A percentile compares a stretch with the other conserved stretches of the same genome.
phyloP scores from a whole-genome alignment of 805 yeast genomes.

The Myxozyma neotropica region DNA sequence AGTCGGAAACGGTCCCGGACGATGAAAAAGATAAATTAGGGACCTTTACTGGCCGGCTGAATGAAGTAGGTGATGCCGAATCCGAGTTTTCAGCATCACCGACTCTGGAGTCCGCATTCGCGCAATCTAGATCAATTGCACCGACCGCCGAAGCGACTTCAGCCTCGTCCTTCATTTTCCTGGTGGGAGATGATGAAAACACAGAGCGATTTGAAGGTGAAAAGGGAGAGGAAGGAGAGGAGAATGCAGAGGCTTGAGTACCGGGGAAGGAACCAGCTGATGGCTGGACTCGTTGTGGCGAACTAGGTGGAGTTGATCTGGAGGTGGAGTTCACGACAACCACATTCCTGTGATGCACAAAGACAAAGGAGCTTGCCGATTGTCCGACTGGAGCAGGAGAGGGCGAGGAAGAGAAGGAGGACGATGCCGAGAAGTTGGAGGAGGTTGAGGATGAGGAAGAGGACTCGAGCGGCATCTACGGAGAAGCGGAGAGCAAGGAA shows the following conservation, averaged over 20 bases:
- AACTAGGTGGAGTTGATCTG: slow-evolving; percentile 7
- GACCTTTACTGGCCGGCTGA: background rate
- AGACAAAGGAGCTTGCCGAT: slow-evolving; percentile 4
- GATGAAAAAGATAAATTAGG: slow-evolving; percentile 7
- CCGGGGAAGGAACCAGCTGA: background rate
- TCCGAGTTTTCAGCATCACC: background rate
- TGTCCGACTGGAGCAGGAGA: background rate
- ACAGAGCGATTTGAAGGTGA: slow-evolving; percentile 5
- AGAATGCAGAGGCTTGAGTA: slow-evolving; percentile 7
- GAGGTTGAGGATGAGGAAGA: background rate
- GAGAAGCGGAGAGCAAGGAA: background rate
- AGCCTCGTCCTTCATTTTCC: background rate
- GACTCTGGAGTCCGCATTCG: background rate
- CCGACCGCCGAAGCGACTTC: slow-evolving; percentile 1
- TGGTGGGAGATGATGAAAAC: slow-evolving; percentile 1
- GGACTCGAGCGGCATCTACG: slow-evolving; percentile 13
- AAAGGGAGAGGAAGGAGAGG: slow-evolving; percentile 4
- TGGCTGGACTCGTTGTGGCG: slow-evolving; percentile 6
- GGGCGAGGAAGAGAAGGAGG: background rate
- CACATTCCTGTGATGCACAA: slow-evolving; percentile 20
- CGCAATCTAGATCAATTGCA: background rate
- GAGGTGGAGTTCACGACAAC: slow-evolving; percentile 16
- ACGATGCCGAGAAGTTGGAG: background rate
- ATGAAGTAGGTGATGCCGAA: background rate
- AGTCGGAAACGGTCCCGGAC: slow-evolving; percentile 6